Base-by-base conservation (phyloP, 1,139 yeast species). In the Candida tetrigidarum region DNA sequence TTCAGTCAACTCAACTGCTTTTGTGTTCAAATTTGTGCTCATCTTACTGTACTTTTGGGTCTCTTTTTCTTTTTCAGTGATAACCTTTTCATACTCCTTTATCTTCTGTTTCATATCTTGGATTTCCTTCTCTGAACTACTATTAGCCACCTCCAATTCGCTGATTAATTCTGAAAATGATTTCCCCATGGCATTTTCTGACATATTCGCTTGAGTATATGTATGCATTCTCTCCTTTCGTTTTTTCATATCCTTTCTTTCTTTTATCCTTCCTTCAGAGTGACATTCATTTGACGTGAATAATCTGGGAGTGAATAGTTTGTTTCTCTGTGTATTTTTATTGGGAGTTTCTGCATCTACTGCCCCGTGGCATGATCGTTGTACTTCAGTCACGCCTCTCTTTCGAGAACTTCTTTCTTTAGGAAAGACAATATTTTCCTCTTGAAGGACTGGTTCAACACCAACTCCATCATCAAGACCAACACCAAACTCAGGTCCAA, bases 161-260 rank as follows among this genome's bases (percentile, higher is more conserved):
- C 42, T 19, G 8, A 39, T 25, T 11, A 39, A 32, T 4, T 26
- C 42, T 9, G 26, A 23, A n/a, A 39, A 39, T 18, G 37, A 26
- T n/a, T 4, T 16, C 18, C 18, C 30, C 12, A 19, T 14, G 3
- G 16, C 10, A 8, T 26, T 25, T n/a, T 18, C 26, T 15, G 33
- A 32, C 5, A 7, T 18, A 22, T 19, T 14, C 8, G 7, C 37
- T 3, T 26, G 28, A 14, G 18, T 22, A 25, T 15, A 12, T 7
- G 19, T 14, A 5, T 35, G 38, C 9, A 7, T 8, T 14, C 19
- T 12, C 20, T 22, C 19, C 5, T 22, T 14, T 22, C 15, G 28
- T 15, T 26, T 11, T 11, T 23, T 38, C 16, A 15, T 28, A n/a
- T 4, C 9, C 16, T 7, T n/a, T 18, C 9, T 19, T 11, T 25